Evolutionary conservation across 176 grass and related monocot species (phyloP), one percentile per base, ranked within the genome.

Genomic region (Panicum miliaceum): DNA sequence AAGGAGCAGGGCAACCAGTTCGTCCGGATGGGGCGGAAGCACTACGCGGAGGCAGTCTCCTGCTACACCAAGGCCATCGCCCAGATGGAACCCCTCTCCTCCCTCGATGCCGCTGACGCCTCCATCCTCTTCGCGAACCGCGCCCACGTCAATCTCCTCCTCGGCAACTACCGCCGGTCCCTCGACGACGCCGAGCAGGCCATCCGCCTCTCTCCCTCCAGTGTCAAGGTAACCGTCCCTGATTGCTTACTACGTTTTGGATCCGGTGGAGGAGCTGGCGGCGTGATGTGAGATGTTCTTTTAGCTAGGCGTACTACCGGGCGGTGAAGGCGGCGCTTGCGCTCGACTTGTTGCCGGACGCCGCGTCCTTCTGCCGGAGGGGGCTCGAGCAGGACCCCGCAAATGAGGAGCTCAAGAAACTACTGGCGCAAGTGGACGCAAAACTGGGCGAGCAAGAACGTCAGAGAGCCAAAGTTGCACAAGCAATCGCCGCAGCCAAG

Each of bases 21-120:
- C 74, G 68, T 98, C 64, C 93, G 91, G 83, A 95, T 83, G 85
- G 91, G 96, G 13, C 90, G 92, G 57, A 90, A 92, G 72, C 85
- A 93, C 74, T 98, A 94, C 75, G 71, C 65, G 46, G 87, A 95
- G 66, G 96, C 96, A 37, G 78, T 98, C 75, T 81, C 88, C 74
- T 95, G 91, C 88, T 98, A 95, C 80, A 92, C 89, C 25, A 95
- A 92, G 78, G 93, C 93, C 51, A 95, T 98, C 86, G 78, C 92
- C 86, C 96, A 98, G 83, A 90, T 92, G 83, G 87, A 78, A 29
- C 71, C 62, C 18, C 27, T 82, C 3, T 46, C 84, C 3, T 19
- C 50, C 61, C 41, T 88, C 34, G 47, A 68, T 3, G 19, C 64
- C 57, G 81, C 87, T 0, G 93, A 98, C 29, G 86, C 77, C 59